These are phyloP conservation scores for Colletotrichum spinosum DNA, from an alignment of 2,329 filamentous ascomycete genomes.

Conservation along the genomic window DNA sequence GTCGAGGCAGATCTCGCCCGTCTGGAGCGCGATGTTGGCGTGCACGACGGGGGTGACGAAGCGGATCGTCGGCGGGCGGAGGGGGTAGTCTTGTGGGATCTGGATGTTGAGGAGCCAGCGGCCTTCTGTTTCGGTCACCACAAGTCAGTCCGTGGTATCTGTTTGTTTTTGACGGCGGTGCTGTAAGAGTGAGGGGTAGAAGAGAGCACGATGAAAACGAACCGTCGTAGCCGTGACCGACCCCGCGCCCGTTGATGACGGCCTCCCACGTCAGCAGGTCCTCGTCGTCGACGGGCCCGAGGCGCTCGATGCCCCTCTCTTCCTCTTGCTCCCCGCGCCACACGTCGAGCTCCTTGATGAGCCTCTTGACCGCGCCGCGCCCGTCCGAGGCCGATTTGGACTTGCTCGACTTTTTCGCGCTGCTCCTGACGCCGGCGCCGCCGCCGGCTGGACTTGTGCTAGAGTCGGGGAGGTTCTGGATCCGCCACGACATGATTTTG, in stretches of 20 bases:
- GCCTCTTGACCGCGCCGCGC: conserved; percentile 61
- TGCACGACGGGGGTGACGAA: conserved; percentile 91
- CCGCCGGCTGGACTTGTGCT: conserved; percentile 21
- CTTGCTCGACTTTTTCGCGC: conserved; percentile 26
- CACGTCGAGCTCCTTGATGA: conserved; percentile 68
- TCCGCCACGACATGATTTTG: conserved; percentile 37
- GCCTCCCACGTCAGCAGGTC: conserved; percentile 69
- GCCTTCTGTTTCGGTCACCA: conserved; percentile 61
- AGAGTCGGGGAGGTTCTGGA: conserved; percentile 37
- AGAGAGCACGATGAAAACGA: conserved; percentile 36
- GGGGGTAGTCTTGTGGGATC: conserved; percentile 83
- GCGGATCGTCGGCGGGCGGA: conserved; percentile 78
- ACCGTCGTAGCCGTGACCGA: conserved; percentile 70
- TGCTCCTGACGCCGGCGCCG: conserved; percentile 27
- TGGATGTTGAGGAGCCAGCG: conserved; percentile 85
- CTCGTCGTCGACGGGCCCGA: conserved; percentile 66
- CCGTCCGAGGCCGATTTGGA: conserved; percentile 51
- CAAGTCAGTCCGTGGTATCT: not conserved
- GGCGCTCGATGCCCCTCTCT: conserved; percentile 68
- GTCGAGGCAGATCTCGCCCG: conserved; percentile 94
- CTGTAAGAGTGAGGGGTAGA: conserved; percentile 1
- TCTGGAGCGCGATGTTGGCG: conserved; percentile 77
- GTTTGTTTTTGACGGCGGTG: not conserved
- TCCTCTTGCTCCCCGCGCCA: conserved; percentile 62
- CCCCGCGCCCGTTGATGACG: conserved; percentile 68